Evolutionary conservation across 441 rosid species (phyloP).

Genomic region (Erysimum cheiri): DNA sequence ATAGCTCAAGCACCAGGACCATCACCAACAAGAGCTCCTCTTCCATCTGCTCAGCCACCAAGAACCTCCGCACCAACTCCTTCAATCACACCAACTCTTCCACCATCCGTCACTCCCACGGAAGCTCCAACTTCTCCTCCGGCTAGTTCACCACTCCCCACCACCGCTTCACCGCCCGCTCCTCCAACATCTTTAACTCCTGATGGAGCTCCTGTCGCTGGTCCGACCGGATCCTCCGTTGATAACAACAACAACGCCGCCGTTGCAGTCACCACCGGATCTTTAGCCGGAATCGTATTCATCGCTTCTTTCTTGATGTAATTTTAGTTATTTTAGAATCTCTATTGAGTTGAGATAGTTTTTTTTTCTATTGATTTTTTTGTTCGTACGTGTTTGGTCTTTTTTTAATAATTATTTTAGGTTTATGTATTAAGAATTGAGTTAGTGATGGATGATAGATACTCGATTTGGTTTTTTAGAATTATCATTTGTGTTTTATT

Average conservation of each 20-base stretch:
- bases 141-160: constrained; percentile 43
- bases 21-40: constrained; percentile 58
- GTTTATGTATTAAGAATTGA: constrained; percentile 32
- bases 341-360: background rate
- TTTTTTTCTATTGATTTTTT: background rate
- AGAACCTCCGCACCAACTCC: constrained; percentile 42
- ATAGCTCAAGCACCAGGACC: constrained; percentile 70
- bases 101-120: constrained; percentile 45
- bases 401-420: background rate
- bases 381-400: background rate
- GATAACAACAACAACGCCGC: constrained; percentile 33
- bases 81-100: constrained; percentile 30
- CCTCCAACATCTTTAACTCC: constrained; percentile 48
- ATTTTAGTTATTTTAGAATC: constrained; percentile 27
- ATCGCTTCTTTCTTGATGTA: constrained; percentile 56
- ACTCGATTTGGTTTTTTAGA: constrained; percentile 19
- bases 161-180: constrained; percentile 46
- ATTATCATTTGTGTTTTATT: background rate
- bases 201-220: constrained; percentile 36
- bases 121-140: constrained; percentile 51
- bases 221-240: constrained; percentile 23
- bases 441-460: constrained; percentile 45
- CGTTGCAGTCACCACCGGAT: constrained; percentile 48
- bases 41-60: constrained; percentile 47
- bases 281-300: constrained; percentile 44